Percentiles rank a stretch among this genome's conserved stretches.
Conservation (phyloP, 495 filamentous ascomycete species). For the Platismatia glauca region DNA sequence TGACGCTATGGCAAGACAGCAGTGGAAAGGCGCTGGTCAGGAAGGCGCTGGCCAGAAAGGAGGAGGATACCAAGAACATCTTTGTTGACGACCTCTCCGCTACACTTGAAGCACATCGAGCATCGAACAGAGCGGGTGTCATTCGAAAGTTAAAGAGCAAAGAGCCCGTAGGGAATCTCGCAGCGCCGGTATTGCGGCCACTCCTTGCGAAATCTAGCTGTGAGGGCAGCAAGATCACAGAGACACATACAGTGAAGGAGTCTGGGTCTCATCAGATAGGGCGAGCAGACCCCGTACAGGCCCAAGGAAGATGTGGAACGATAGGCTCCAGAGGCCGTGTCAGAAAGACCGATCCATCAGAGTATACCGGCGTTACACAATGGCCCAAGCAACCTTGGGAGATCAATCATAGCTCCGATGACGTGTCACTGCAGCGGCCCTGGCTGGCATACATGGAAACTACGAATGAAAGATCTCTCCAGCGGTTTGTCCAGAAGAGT, state of each 20-base stretch:
- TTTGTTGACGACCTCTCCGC: constrained; percentile 27
- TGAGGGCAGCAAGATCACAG: neutral
- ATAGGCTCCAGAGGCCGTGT: neutral
- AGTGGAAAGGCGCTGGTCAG: neutral
- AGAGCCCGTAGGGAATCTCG: neutral
- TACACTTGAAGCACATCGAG: constrained; percentile 46
- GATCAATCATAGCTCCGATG: neutral
- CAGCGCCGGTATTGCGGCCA: neutral
- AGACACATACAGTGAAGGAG: neutral
- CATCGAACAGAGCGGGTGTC: constrained; percentile 36
- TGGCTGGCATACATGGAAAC: constrained; percentile 19
- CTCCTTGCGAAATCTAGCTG: neutral
- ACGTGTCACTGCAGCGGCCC: constrained; percentile 4
- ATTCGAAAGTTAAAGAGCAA: constrained; percentile 30
- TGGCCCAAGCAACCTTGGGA: neutral
- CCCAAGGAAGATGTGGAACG: neutral
- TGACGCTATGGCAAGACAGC: neutral
- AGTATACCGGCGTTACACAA: constrained; percentile 4
- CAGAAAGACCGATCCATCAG: neutral
- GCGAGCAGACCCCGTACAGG: constrained; percentile 12
- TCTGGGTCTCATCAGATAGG: neutral
- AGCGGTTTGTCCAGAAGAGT: constrained; percentile 2
- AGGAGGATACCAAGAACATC: constrained; percentile 12
- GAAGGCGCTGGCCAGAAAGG: neutral
- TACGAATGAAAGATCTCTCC: neutral